Base-by-base conservation (phyloP, 2,329 filamentous ascomycete genomes). In the Sporothrix pseudoabietina region DNA sequence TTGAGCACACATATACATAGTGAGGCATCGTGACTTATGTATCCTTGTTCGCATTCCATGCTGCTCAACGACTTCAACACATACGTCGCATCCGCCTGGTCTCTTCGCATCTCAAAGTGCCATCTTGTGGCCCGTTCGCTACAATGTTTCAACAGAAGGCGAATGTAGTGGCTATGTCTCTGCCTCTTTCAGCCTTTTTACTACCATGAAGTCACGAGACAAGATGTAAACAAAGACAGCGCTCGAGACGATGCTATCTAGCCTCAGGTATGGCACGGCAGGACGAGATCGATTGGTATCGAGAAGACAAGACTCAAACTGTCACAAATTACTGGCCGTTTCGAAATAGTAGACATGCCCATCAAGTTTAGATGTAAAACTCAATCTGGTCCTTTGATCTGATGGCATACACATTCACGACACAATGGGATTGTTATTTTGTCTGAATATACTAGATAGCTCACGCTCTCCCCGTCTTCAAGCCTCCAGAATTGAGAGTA, bases 11-110 rank as follows among this genome's bases (percentile, higher is more conserved):
- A 4, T 8, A 6, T 19, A 35, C 9, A 22, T 44, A 5, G 35
- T 16, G 59, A 65, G n/a, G n/a, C n/a, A 44, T 65, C 35, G 19
- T 41, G 10, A 22, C 35, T 65, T 44, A 65, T 44, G 59, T 65
- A 26, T 65, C 35, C 3, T 22, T 65, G 19, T 6, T 5, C 22
- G 22, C 10, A 0, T 12, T 30, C 14, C 9, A 26, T 30, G 12
- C 16, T 47, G n/a, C 30, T 47, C 61, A 47, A 8, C 57, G 22
- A 19, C 41, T 65, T 26, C 19, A 44, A n/a, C 35, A 14, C 14
- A n/a, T n/a, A 2, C 35, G 1, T 35, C 35, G 19, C 39, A 3
- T 8, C 39, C 4, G 61, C 3, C n/a, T 26, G 12, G n/a, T n/a
- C 22, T 39, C 12, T 30, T 66, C 22, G 6, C 12, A 22, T 30